Conservation (phyloP, 2,329 filamentous ascomycete genomes). For the Aspergillus tanneri region DNA sequence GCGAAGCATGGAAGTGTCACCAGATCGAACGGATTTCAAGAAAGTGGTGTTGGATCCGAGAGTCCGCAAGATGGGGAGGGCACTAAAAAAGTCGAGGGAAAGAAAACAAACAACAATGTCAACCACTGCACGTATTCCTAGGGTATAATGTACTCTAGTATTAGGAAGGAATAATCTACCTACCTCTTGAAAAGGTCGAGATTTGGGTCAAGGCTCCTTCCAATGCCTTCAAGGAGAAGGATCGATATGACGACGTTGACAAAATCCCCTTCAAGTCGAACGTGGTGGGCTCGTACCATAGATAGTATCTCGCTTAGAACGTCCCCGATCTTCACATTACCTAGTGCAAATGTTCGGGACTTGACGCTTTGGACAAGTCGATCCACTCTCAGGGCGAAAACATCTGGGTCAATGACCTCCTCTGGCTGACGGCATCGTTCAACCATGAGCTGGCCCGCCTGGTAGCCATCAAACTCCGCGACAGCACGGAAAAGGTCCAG, state of each 20-base stretch:
- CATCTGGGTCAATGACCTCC: conserved; percentile 80
- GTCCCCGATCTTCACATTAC: conserved; percentile 94
- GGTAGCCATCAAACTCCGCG: conserved; percentile 95
- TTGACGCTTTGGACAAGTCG: conserved; percentile 91
- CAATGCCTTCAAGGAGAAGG: conserved; percentile 88
- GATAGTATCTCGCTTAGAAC: conserved; percentile 84
- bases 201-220: conserved; percentile 78
- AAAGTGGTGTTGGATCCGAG: conserved; percentile 64
- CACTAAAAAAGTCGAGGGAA: conserved; percentile 65
- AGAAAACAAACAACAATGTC: conserved; percentile 2
- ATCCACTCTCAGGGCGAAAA: conserved; percentile 96
- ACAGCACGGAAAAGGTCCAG: conserved; percentile 93
- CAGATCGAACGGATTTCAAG: conserved; percentile 63
- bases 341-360: conserved; percentile 82
- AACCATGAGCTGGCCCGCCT: conserved; percentile 92
- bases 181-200: conserved; percentile 79
- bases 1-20: conserved; percentile 80
- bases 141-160: not conserved
- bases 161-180: conserved; percentile 25
- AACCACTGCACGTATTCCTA: not conserved
- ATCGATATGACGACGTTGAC: conserved; percentile 98
- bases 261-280: conserved; percentile 93
- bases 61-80: conserved; percentile 84
- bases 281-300: conserved; percentile 92
- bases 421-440: conserved; percentile 91